Base-by-base conservation (phyloP, 225 moss, liverwort and hornwort genomes). In the Rhytidiadelphus loreus region DNA sequence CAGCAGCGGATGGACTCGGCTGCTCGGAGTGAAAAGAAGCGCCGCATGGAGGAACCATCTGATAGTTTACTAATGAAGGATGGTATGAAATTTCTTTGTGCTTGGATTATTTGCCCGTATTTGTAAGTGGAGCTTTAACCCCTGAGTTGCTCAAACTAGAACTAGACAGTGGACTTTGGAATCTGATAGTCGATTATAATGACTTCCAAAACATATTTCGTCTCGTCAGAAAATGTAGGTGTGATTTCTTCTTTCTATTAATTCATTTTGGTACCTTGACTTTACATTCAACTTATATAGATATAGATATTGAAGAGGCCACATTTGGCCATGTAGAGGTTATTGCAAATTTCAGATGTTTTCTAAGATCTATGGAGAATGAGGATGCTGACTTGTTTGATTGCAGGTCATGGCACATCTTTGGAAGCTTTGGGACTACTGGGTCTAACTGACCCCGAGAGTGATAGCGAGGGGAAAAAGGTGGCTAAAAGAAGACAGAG, bases 381-480 rank as follows among this genome's bases (percentile, higher is more conserved):
- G 43, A 69, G 78, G 37, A 65, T 84, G 59, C 15, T 71, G 13
- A 44, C 52, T 18, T 22, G 61, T 81, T 86, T 93, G 59, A 73
- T 90, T 82, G 89, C 89, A 92, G 96, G 93, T 50, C 93, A 96
- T 89, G 90, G 91, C 69, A 26, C 92, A 41, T 93, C 96, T 86
- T 94, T 98, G 87, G 95, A 95, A 69, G 89, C 93, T 77, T 92
- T 96, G 81, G 94, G 95, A 83, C 93, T 96, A n/a, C 92, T 98
- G 83, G 95, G 93, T 58, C 92, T 98, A 78, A 91, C 98, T 16
- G 98, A 96, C 86, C 96, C 95, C 83, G 96, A 96, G 86, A 98
- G 98, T 92, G 98, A 98, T 84, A 98, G 98, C 83, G 98, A 96
- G 86, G 98, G 95, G 83, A 98, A 95, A 82, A 93, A 94, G 79